phyloP scores from a whole-genome alignment of 805 yeast genomes.

The Zygosaccharomyces bailii region DNA sequence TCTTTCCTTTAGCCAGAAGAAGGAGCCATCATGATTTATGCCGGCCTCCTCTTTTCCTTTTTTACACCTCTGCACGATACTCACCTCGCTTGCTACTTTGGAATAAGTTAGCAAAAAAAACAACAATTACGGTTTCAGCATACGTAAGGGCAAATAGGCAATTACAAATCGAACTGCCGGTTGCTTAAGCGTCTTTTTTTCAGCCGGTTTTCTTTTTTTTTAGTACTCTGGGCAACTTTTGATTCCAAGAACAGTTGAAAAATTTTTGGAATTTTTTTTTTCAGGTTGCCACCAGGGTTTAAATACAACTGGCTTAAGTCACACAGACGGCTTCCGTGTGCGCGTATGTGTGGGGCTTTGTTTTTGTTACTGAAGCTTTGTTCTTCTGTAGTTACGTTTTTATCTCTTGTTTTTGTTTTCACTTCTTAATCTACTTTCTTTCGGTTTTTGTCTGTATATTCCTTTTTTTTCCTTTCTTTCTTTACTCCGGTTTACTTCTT shows the following conservation, averaged over 20 bases:
- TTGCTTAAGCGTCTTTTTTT: slow-evolving; percentile 4
- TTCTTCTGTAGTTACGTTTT: not conserved
- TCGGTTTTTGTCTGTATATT: not conserved
- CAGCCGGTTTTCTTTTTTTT: not conserved
- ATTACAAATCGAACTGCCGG: not conserved
- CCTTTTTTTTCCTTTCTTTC: not conserved
- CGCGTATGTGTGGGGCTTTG: not conserved
- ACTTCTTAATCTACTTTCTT: not conserved
- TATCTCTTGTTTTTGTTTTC: not conserved
- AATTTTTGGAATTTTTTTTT: not conserved
- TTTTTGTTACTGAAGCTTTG: not conserved
- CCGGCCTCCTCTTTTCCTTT: not conserved
- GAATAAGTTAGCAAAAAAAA: not conserved
- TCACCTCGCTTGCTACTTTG: not conserved
- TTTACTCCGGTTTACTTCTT: too few species aligned
- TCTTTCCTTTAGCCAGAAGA: not conserved
- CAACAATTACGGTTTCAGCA: not conserved
- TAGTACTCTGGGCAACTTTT: slow-evolving; percentile 1
- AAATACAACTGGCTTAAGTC: not conserved
- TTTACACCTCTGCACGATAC: not conserved
- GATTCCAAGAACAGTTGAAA: slow-evolving; percentile 3
- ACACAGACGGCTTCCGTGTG: not conserved
- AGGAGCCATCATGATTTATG: not conserved
- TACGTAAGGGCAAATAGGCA: not conserved
- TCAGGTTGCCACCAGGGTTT: not conserved